Evolutionary conservation across 2,329 filamentous ascomycete species (phyloP).

Genomic region (Calonectria montana): DNA sequence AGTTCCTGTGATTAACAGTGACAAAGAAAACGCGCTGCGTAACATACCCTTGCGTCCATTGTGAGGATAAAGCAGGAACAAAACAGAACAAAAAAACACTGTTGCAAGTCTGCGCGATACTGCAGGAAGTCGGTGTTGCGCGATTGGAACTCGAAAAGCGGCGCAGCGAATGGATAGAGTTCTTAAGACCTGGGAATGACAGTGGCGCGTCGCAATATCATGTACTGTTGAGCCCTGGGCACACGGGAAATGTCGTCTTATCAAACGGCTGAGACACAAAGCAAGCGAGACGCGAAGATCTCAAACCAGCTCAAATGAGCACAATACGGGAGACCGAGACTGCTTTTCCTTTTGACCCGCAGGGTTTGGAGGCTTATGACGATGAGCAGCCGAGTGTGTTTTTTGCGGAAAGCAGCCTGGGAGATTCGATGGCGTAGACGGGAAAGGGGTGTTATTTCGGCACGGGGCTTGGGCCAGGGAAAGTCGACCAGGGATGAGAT

Average conservation of each 20-base stretch:
- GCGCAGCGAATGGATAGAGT: constrained; percentile 10
- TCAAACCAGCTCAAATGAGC: constrained; percentile 21
- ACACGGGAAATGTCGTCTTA: constrained; percentile 5
- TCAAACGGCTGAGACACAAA: constrained; percentile 10
- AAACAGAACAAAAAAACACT: constrained; percentile 10
- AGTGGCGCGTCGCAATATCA: constrained; percentile 26
- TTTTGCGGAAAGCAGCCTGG: constrained; percentile 14
- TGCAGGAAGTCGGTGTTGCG: constrained; percentile 35
- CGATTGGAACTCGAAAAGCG: constrained; percentile 31
- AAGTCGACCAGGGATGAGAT: constrained; percentile 34
- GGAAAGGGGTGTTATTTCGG: constrained; percentile 43
- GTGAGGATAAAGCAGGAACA: constrained; percentile 26
- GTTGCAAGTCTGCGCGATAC: constrained; percentile 24
- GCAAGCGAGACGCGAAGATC: constrained; percentile 16
- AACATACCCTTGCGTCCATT: constrained; percentile 52
- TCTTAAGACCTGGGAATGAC: background rate
- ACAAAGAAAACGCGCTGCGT: constrained; percentile 26
- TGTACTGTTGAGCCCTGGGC: constrained; percentile 18
- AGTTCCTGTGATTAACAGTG: constrained; percentile 4
- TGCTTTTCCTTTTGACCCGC: constrained; percentile 1
- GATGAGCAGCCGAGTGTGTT: constrained; percentile 17
- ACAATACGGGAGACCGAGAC: constrained; percentile 1
- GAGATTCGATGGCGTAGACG: constrained; percentile 30
- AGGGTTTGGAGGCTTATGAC: constrained; percentile 3
- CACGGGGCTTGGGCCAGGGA: constrained; percentile 39